Base-by-base conservation (phyloP, 176 grass and related monocot species). In the Calamus simplicifolius region DNA sequence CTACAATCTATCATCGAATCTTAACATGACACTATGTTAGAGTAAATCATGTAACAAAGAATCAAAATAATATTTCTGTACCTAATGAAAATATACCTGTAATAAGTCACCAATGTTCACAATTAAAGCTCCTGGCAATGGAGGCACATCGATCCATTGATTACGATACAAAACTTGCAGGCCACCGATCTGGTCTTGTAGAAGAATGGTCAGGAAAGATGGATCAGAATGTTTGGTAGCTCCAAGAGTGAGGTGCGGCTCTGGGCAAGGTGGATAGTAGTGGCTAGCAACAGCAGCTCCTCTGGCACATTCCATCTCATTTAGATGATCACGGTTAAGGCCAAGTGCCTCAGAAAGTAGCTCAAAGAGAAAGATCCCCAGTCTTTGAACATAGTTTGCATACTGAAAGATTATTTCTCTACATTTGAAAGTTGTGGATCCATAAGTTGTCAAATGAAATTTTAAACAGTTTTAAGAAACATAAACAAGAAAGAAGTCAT, bases 191-290 rank as follows among this genome's bases (percentile, higher is more conserved):
- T 31, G 48, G 48, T 85, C 82, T 63, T 85, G 82, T 16, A 85
- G 57, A 25, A 90, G 86, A 48, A 85, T 56, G 1, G 71, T 85
- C 14, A 90, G 35, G 66, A 90, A 82, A 48, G 4, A 51, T 50
- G 66, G 3, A 62, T 90, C 86, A 0, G 81, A 66, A 58, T 85
- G 86, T 38, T 54, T 65, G 29, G 50, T 23, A 5, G 67, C 61
- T 27, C 74, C 81, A 5, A 79, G 10, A 15, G 82, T 75, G 16
- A 73, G 52, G 4, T 76, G 27, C 17, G 87, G 82, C 71, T 90
- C 71, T 12, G 87, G 81, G 57, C 78, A 85, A 28, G 70, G 62
- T n/a, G 74, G 81, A 54, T 85, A 85, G 68, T 82, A 85, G 67
- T 90, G 87, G 26, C 17, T 27, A 8, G 29, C 27, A 19, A 85